Evolutionary conservation across 1,139 yeast species (phyloP).

Genomic region (Ogataea hybrid): DNA sequence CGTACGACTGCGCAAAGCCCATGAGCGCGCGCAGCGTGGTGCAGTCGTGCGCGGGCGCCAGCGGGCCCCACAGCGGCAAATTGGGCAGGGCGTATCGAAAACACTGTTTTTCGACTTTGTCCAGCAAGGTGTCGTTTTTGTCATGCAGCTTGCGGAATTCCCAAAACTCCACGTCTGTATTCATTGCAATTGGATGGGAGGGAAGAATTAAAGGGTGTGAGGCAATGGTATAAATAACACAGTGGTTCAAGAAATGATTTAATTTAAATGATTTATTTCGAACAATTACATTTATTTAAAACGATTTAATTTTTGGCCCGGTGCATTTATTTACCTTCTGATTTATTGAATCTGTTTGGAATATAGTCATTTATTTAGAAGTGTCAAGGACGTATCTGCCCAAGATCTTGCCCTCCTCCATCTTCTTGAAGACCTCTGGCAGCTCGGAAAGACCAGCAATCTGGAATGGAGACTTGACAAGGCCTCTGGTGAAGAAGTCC

Average conservation of each 20-base stretch:
- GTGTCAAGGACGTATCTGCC: slow-evolving; percentile 81
- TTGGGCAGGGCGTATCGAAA: slow-evolving; percentile 30
- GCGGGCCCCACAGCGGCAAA: slow-evolving; percentile 30
- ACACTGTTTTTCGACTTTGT: slow-evolving; percentile 17
- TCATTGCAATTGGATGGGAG: slow-evolving; percentile 6
- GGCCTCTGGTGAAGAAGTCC: slow-evolving; percentile 69
- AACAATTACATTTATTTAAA: no score
- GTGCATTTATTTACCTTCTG: no score
- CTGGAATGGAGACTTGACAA: slow-evolving; percentile 67
- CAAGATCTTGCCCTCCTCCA: slow-evolving; percentile 67
- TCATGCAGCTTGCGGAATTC: slow-evolving; percentile 23
- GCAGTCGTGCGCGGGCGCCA: slow-evolving; percentile 33
- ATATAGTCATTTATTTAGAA: slow-evolving; percentile 37
- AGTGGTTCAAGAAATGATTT: no score
- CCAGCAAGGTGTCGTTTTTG: slow-evolving; percentile 22
- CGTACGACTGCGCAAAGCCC: slow-evolving; percentile 23
- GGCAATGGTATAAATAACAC: not conserved
- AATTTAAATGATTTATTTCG: no score
- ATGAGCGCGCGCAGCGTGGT: slow-evolving; percentile 22
- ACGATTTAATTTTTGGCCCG: no score
- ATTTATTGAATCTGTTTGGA: slow-evolving; percentile 1
- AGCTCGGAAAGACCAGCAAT: slow-evolving; percentile 66
- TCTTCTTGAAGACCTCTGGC: slow-evolving; percentile 58
- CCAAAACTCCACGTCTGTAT: slow-evolving; percentile 12
- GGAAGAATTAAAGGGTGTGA: not conserved